These are phyloP conservation scores for Euphrasia arctica DNA, from an alignment of 305 asterid genomes.

Conservation along the genomic window DNA sequence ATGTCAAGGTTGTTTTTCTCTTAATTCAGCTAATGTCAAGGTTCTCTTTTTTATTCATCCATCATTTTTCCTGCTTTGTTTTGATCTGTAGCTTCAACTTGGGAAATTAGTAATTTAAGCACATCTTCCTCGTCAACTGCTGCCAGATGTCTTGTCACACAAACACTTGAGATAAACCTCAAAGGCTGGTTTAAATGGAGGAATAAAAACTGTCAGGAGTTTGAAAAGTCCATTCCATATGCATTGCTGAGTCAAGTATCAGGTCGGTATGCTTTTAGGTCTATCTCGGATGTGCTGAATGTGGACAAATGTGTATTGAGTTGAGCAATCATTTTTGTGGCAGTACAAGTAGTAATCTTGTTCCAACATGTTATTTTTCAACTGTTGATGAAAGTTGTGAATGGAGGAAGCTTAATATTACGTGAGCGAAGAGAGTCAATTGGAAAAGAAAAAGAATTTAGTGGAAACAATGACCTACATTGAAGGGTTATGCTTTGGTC, in stretches of 20 bases:
- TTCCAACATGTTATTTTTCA: no score
- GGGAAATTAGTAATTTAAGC: conserved; percentile 87
- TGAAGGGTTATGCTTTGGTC: neutral
- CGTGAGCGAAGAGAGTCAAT: no score
- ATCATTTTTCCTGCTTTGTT: conserved; percentile 28
- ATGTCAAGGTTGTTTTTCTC: neutral
- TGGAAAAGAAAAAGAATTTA: neutral
- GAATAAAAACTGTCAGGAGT: conserved; percentile 56
- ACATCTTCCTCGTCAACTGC: conserved; percentile 43
- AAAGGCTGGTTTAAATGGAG: conserved; percentile 92
- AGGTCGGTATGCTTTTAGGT: conserved; percentile 49
- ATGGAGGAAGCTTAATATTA: no score
- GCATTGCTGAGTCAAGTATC: conserved; percentile 94
- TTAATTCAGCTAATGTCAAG: conserved; percentile 1
- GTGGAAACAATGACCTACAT: neutral
- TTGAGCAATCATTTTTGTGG: no score
- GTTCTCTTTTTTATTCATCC: conserved; percentile 19
- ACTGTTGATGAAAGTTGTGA: no score
- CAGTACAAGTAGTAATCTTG: no score
- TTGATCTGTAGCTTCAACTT: conserved; percentile 73
- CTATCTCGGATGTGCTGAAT: no score
- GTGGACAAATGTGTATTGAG: no score
- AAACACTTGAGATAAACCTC: conserved; percentile 76
- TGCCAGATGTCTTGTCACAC: conserved; percentile 78
- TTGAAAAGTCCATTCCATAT: conserved; percentile 84